A percentile compares a stretch with the other conserved stretches of the same genome.
phyloP scores from a whole-genome alignment of 352 stramenopile genomes.

The Pythium graminicola region DNA sequence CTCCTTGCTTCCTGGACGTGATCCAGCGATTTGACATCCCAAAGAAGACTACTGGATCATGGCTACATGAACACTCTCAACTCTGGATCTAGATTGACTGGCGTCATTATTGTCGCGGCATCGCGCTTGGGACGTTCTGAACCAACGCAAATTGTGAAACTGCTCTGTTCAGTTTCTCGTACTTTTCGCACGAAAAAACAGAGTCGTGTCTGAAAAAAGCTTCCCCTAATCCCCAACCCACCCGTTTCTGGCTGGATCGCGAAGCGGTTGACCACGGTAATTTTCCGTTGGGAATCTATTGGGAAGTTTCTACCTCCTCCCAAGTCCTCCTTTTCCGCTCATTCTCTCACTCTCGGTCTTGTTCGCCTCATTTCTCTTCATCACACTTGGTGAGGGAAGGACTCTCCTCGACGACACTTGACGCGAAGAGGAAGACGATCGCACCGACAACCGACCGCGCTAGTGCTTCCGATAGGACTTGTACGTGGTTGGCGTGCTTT shows the following conservation, averaged over 20 bases:
- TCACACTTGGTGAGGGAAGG: conserved; percentile 20
- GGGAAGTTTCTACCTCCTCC: conserved; percentile 9
- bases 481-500: no score
- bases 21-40: no score
- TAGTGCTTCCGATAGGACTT: no score
- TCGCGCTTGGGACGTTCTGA: no score
- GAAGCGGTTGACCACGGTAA: neutral
- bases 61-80: no score
- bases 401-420: neutral
- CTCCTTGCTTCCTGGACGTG: no score
- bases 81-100: no score
- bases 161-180: neutral
- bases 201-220: neutral
- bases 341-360: neutral
- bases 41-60: no score
- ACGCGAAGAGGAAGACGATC: no score
- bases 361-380: conserved; percentile 23
- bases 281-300: conserved; percentile 4
- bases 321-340: neutral
- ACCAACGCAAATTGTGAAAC: no score
- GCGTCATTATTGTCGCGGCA: conserved; percentile 11
- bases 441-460: no score
- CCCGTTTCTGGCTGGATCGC: conserved; percentile 6
- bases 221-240: conserved; percentile 5
- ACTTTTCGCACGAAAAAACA: conserved; percentile 4